Base-by-base conservation (phyloP, 306 rosid species). In the Corylus americana region DNA sequence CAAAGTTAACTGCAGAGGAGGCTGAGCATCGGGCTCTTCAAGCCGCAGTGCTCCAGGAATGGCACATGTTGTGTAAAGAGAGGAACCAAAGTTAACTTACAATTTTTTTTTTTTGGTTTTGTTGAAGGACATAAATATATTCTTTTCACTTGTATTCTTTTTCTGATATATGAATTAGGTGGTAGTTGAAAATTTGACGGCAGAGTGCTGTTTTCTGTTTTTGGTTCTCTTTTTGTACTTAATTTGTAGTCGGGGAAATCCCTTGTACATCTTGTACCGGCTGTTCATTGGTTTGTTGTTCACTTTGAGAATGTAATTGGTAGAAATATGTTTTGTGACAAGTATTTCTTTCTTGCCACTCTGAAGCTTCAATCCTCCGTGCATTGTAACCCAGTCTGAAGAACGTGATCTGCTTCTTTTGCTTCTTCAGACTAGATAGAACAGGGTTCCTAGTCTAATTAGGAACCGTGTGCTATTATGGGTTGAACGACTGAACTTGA, bases 11-110 rank as follows among this genome's bases (percentile, higher is more conserved):
- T 48, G 98, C 99, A 27, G 99, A 91, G 84, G 98, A 96, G 82
- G 99, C 89, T 16, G 98, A 96, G 82, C 99, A 96, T 85, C 94
- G 92, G 57, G 97, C 99, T 74, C 99, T 96, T 87, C 99, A 96
- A 83, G 92, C 98, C 22, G 94, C 99, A 49, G 99, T 96, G 67
- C 93, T 96, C 18, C 96, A 93, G 73, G 99, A 96, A 82, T 96
- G 99, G 98, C 93, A 96, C 85, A 86, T 89, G 74, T 78, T 96
- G 76, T 90, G 93, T 82, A 96, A 96, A 86, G 99, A 93, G 96
- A 86, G 86, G 80, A 75, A 85, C 89, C 69, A 91, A 91, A 87
- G 93, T 89, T 77, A 90, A 87, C 49, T 87, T 79, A 82, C 55
- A 71, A 42, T 42, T 42, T 12, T 42, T 80, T 39, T 27, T 55